Percentiles rank a stretch among this genome's conserved stretches.
Conservation (phyloP, 2,329 filamentous ascomycete genomes). For the Zopfia rhizophila region DNA sequence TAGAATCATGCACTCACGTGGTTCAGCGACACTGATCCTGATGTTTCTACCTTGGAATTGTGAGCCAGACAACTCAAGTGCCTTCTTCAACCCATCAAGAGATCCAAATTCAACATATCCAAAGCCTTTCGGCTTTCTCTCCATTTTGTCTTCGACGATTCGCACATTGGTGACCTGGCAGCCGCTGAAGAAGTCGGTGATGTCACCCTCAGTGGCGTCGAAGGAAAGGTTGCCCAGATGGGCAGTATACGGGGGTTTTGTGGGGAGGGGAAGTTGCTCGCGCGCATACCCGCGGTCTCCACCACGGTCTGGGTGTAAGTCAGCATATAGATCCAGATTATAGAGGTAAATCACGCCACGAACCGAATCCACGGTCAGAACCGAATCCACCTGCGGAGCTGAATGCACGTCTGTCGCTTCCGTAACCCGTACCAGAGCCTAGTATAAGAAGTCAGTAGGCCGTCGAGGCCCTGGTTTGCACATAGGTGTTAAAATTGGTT, state of each 20-base stretch:
- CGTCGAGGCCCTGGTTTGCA: background rate
- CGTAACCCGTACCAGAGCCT: constrained; percentile 59
- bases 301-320: constrained; percentile 20
- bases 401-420: constrained; percentile 61
- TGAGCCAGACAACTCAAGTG: constrained; percentile 82
- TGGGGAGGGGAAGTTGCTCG: constrained; percentile 85
- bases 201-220: constrained; percentile 84
- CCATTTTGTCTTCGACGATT: constrained; percentile 95
- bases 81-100: constrained; percentile 90
- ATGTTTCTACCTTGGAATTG: constrained; percentile 90
- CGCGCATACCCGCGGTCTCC: constrained; percentile 65
- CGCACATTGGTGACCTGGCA: constrained; percentile 91
- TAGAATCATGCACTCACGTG: constrained; percentile 73
- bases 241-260: constrained; percentile 92
- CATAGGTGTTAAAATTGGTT: constrained; percentile 1
- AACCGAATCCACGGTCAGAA: constrained; percentile 52
- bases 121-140: constrained; percentile 95
- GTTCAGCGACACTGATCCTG: constrained; percentile 94
- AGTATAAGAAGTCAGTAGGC: constrained; percentile 31
- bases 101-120: constrained; percentile 95
- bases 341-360: constrained; percentile 17
- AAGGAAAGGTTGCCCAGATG: constrained; percentile 98
- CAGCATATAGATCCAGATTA: constrained; percentile 33
- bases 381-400: constrained; percentile 53
- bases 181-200: constrained; percentile 84